Evolutionary conservation across 345 rosid genomes (phyloP).

Genomic region (Rhodamnia rubescens): DNA sequence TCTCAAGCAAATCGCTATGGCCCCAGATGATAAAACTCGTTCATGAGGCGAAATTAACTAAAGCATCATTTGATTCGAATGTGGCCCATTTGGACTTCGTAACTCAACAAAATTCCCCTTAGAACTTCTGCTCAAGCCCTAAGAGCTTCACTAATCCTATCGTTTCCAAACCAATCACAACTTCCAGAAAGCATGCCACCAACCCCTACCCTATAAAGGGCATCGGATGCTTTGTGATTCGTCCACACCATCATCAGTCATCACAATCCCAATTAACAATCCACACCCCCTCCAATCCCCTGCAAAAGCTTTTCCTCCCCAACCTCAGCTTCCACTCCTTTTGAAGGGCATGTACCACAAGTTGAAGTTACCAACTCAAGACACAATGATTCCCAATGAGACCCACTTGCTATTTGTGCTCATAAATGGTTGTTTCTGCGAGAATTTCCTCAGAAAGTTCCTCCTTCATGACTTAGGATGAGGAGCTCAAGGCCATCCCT

Average conservation of each 20-base stretch:
- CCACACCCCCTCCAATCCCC: neutral
- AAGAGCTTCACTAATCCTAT: neutral
- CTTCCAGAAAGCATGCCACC: constrained; percentile 16
- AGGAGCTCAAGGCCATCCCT: neutral
- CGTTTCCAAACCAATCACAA: constrained; percentile 4
- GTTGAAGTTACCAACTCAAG: neutral
- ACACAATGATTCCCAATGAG: neutral
- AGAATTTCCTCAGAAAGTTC: neutral
- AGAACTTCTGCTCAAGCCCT: neutral
- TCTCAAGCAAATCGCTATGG: neutral
- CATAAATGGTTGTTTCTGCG: neutral
- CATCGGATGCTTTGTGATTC: neutral
- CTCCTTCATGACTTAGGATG: neutral
- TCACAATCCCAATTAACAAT: neutral
- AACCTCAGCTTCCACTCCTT: neutral
- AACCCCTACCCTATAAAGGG: constrained; percentile 9
- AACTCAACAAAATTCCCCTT: neutral
- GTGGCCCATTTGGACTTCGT: neutral
- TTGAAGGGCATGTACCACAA: neutral
- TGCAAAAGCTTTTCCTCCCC: neutral
- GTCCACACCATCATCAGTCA: neutral
- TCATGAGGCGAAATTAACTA: neutral
- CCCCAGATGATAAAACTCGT: neutral
- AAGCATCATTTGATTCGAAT: neutral
- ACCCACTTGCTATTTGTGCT: neutral